Conservation (phyloP, 139 green algal genomes). For the Eudorina sp. region DNA sequence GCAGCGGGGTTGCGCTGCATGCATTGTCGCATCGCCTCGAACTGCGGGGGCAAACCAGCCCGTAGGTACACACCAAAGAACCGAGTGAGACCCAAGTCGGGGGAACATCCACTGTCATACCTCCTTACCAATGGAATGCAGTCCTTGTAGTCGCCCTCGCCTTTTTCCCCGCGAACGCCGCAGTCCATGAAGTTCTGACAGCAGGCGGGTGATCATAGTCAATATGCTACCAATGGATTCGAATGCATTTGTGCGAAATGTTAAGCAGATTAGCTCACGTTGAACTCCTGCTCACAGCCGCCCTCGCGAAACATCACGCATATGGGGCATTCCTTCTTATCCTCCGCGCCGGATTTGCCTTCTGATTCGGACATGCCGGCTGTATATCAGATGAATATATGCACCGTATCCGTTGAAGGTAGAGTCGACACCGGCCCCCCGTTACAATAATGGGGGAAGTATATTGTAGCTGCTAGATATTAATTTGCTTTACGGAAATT, state of each 20-base stretch:
- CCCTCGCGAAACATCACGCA: constrained; percentile 57
- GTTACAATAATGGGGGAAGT: not conserved
- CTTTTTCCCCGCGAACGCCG: constrained; percentile 46
- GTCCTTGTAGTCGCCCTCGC: constrained; percentile 49
- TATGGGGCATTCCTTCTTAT: constrained; percentile 52
- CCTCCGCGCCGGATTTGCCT: not conserved
- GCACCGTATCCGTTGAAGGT: not conserved
- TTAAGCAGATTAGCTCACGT: no score
- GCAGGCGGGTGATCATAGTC: no score
- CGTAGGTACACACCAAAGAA: not conserved
- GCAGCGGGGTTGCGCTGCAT: constrained; percentile 48
- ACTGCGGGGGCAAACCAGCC: constrained; percentile 34
- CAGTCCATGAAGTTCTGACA: constrained; percentile 61
- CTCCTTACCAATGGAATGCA: constrained; percentile 51
- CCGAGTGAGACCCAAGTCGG: not conserved
- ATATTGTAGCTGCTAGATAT: not conserved
- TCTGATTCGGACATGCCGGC: not conserved
- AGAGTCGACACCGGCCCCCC: not conserved
- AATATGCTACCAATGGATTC: not conserved
- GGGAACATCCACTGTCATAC: not conserved
- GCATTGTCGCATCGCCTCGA: constrained; percentile 56
- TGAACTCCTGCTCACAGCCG: constrained; percentile 55
- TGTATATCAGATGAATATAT: not conserved
- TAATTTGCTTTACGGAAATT: not conserved
- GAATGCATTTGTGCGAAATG: no score